Evolutionary conservation across 2,329 filamentous ascomycete species (phyloP).

Genomic region (Colletotrichum acutatum): DNA sequence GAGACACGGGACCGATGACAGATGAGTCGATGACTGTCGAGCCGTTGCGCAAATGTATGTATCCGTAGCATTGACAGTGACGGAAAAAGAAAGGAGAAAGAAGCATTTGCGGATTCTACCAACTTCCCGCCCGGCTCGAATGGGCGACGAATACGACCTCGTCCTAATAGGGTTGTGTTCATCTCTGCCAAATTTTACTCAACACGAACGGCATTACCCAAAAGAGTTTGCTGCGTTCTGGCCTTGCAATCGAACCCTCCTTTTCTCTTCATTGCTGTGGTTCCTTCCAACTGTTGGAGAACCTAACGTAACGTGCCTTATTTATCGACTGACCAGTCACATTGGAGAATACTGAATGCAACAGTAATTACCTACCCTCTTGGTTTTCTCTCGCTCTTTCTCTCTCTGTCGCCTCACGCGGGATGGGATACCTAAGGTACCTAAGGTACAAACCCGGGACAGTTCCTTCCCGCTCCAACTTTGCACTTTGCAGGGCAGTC

Average conservation of each 20-base stretch:
- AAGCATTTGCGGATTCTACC: conserved; percentile 4
- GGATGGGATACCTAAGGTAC: background rate
- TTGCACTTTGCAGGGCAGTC: background rate
- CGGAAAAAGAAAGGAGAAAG: background rate
- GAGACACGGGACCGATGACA: background rate
- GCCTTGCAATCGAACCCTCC: background rate
- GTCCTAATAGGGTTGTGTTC: conserved; percentile 17
- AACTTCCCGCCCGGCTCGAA: conserved; percentile 6
- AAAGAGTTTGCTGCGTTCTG: conserved; percentile 22
- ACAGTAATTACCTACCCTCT: background rate
- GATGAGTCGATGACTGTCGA: background rate
- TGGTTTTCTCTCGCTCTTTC: background rate
- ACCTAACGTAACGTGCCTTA: background rate
- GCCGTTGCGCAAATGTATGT: background rate
- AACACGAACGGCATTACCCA: conserved; percentile 25
- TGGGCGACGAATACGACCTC: conserved; percentile 18
- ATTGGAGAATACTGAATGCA: background rate
- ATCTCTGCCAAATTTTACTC: conserved; percentile 27
- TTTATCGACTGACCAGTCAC: conserved; percentile 3
- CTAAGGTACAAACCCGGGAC: background rate
- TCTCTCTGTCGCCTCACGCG: background rate
- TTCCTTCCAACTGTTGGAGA: background rate
- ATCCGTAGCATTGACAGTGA: background rate
- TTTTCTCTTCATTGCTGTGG: background rate
- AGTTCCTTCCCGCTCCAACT: background rate